Evolutionary conservation across 768 basidiomycete species (phyloP).

Genomic region (Asterophora parasitica): DNA sequence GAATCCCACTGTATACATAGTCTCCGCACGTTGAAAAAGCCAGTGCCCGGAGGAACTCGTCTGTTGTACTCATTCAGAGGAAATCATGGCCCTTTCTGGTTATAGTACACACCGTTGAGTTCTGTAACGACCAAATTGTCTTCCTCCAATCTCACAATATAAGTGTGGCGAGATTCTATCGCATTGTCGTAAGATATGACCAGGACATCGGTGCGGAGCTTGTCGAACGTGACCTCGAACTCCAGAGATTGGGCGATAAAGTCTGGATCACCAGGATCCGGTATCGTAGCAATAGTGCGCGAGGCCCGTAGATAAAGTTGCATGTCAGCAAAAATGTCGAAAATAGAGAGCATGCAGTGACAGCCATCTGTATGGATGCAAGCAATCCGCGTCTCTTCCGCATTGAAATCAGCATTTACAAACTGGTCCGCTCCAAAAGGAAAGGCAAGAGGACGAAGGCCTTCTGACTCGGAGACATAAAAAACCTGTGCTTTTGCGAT

Average conservation of each 20-base stretch:
- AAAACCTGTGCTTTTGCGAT: not conserved
- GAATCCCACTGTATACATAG: not conserved
- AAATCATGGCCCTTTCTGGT: too few species aligned
- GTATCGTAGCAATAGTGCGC: not conserved
- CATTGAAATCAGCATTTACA: not conserved
- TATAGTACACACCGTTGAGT: constrained; percentile 1
- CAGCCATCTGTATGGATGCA: not conserved
- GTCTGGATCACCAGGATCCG: not conserved
- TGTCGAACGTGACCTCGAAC: not conserved
- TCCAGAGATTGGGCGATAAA: not conserved
- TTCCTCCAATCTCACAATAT: not conserved
- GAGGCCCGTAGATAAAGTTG: not conserved
- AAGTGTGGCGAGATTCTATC: not conserved
- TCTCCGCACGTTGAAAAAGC: constrained; percentile 4
- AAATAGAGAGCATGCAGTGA: not conserved
- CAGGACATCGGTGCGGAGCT: not conserved
- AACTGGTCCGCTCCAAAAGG: not conserved
- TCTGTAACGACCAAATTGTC: not conserved
- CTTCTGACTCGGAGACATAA: not conserved
- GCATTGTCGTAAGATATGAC: not conserved
- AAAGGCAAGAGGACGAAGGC: not conserved
- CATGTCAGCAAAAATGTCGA: not conserved
- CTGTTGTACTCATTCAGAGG: not conserved
- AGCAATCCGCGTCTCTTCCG: not conserved
- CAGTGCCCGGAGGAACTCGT: not conserved